These are phyloP conservation scores for Aspergillus pseudonomiae DNA, from an alignment of 2,329 filamentous ascomycete genomes.

Conservation along the genomic window DNA sequence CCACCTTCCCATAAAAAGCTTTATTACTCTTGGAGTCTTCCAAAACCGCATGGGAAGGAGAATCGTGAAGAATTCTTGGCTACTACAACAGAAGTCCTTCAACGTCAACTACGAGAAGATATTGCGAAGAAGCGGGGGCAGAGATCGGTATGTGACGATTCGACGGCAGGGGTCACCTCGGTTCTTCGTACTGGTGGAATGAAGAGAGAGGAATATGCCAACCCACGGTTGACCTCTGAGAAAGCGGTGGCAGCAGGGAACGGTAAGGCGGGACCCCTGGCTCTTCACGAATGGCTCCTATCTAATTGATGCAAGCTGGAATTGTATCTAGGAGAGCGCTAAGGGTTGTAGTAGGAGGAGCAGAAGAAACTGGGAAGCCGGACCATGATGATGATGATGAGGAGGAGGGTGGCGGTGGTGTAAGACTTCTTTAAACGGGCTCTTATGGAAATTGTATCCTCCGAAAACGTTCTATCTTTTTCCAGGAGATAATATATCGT, in stretches of 20 bases:
- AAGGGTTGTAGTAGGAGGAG: not conserved
- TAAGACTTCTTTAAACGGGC: not conserved
- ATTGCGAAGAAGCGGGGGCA: not conserved
- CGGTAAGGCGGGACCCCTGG: not conserved
- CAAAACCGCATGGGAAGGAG: not conserved
- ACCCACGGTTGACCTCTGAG: not conserved
- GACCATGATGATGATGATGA: not conserved
- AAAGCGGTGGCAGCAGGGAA: not conserved
- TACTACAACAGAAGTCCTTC: not conserved
- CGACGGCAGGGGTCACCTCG: not conserved
- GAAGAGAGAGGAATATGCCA: not conserved
- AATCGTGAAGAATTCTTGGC: not conserved
- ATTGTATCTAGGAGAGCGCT: not conserved
- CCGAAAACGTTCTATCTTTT: too few relatives aligned
- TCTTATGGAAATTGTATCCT: not conserved
- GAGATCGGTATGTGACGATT: not conserved
- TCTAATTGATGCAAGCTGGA: not conserved
- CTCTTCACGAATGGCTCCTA: not conserved
- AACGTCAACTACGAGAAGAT: not conserved
- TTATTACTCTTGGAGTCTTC: not conserved
- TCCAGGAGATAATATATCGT: too few relatives aligned
- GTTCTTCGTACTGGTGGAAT: not conserved
- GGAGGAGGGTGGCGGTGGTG: not conserved
- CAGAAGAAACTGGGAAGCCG: too few relatives aligned
- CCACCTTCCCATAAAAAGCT: not conserved